Conservation (phyloP, 352 stramenopile species). For the Phytophthora podocarpi region DNA sequence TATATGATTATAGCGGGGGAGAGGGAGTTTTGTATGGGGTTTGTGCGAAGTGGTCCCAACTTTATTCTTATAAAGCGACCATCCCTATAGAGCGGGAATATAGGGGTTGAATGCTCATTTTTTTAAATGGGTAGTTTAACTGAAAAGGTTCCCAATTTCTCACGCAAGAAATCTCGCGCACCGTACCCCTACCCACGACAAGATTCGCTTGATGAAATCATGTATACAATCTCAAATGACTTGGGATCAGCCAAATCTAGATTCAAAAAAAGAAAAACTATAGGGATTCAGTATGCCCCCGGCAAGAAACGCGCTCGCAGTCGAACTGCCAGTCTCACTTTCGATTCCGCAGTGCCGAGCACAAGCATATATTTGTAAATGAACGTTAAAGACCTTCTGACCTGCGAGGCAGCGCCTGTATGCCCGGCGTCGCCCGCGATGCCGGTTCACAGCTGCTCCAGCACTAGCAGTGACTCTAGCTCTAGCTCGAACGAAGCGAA, state of each 20-base stretch:
- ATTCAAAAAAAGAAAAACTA: slow-evolving; percentile 71
- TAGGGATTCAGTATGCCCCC: slow-evolving; percentile 51
- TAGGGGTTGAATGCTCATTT: too few species aligned
- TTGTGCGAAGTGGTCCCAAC: too few species aligned
- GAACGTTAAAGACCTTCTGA: slow-evolving; percentile 59
- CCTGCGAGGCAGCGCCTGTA: slow-evolving; percentile 3
- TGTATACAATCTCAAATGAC: not conserved
- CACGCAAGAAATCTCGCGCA: too few species aligned
- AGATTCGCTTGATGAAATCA: slow-evolving; percentile 12
- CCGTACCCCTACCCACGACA: slow-evolving; percentile 6
- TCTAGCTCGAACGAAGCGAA: slow-evolving; percentile 38
- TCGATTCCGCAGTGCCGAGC: slow-evolving; percentile 24
- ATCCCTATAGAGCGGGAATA: too few species aligned
- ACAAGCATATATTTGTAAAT: slow-evolving; percentile 25
- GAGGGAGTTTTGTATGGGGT: too few species aligned
- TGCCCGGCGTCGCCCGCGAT: slow-evolving; percentile 45
- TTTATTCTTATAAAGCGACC: too few species aligned
- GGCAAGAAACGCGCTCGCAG: slow-evolving; percentile 20
- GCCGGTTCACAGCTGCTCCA: slow-evolving; percentile 46
- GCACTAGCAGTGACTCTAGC: not conserved
- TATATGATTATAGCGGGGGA: too few species aligned
- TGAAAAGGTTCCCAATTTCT: too few species aligned
- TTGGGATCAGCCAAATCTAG: slow-evolving; percentile 38
- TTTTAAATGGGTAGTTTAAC: too few species aligned
- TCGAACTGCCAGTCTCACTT: slow-evolving; percentile 45